A percentile compares a stretch with the other conserved stretches of the same genome.
phyloP scores from a whole-genome alignment of 306 rosid species.

The Cercis canadensis region DNA sequence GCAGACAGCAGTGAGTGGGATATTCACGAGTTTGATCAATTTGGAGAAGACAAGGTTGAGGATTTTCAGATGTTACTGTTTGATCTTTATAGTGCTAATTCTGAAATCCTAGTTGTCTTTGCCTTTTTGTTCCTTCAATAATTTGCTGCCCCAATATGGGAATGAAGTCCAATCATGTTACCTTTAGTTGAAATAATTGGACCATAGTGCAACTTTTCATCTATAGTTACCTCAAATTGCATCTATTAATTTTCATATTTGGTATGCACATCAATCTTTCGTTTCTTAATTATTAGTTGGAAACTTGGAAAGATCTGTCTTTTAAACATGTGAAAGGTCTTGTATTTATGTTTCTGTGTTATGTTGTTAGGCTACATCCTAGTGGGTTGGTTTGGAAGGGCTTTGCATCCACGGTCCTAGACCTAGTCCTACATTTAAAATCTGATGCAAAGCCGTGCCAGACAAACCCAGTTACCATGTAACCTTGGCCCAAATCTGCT shows the following conservation, averaged over 20 bases:
- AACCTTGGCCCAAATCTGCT: background rate
- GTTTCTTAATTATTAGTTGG: no score
- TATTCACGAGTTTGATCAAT: constrained; percentile 40
- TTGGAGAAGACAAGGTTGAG: constrained; percentile 1
- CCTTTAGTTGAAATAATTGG: background rate
- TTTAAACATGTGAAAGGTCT: background rate
- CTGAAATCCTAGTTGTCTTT: constrained; percentile 19
- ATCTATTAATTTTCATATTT: background rate
- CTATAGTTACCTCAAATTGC: background rate
- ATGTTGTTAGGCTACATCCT: no score
- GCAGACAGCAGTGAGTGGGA: constrained; percentile 64
- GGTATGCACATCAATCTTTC: no score
- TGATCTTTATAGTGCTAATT: constrained; percentile 2
- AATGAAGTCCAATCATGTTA: background rate
- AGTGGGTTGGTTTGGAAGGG: no score
- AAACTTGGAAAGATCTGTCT: background rate
- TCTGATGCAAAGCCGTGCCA: no score
- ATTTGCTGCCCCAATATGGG: background rate
- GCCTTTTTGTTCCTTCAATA: constrained; percentile 15
- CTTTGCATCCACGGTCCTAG: background rate
- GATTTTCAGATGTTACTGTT: constrained; percentile 1
- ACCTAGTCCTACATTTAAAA: no score
- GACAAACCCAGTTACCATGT: background rate
- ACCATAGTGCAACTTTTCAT: background rate
- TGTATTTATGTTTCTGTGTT: no score